Base-by-base conservation (phyloP, 2,329 filamentous ascomycete genomes). In the Zarea fungicola region DNA sequence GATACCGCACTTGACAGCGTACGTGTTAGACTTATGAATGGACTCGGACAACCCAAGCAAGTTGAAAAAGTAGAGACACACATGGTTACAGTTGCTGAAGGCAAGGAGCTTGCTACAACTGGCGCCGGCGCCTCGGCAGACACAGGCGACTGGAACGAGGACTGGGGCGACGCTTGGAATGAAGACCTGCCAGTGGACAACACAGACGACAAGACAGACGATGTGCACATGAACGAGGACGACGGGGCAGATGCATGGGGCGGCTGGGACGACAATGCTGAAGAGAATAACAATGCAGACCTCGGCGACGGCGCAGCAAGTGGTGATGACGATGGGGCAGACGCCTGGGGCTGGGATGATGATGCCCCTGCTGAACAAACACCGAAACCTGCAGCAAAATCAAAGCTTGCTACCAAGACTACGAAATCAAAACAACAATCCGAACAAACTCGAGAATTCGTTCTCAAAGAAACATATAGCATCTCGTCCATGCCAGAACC, bases 41-140 rank as follows among this genome's bases (percentile, higher is more conserved):
- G 85, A 1, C 76, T 92, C 32, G 83, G 84, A 8, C 67, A 74
- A 22, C 76, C 84, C 13, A 85, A 81, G 56, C 74, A 78, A 39
- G 90, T 95, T 1, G 90, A 96, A 64, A 82, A 87, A 58, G 75
- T 95, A 1, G 92, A 97, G 65, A 95, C 84, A 42, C 85, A 93
- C 59, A 81, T 85, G 62, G 76, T 96, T 1, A 84, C 83, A 2
- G 76, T 78, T 42, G 72, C 73, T 0, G 81, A 85, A 55, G 85
- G 87, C 45, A 80, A 81, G 48, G 75, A 85, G 52, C 73, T 90
- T 31, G 69, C 77, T 25, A 75, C 78, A 1, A 79, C 75, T 19
- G 75, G 74, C 13, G 71, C 72, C 2, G 69, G 66, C 3, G 68
- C 66, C 5, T 65, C 69, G 8, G 65, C 68, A 1, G 70, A 70